Evolutionary conservation across 1,284 basidiomycete genomes (phyloP), one percentile per base, ranked within the genome.

Genomic region (Apiotrichum porosum): DNA sequence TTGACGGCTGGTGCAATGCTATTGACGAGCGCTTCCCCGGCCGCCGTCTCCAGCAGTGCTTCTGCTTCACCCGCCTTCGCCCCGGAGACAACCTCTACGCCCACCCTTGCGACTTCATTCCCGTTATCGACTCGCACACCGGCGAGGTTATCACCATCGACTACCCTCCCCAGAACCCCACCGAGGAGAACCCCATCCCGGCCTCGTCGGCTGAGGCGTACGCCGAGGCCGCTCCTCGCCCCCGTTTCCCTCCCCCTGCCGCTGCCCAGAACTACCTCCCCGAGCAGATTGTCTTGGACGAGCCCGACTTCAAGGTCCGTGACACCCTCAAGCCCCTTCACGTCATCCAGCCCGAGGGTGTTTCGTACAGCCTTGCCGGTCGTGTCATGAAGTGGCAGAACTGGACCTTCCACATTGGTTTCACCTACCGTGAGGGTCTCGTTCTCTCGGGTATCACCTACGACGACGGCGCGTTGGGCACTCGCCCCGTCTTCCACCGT

Each of bases 301-400:
- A 77, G 78, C 56, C 65, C 23, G 75, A 77, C 9, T 86, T 80
- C 73, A 82, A 82, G 59, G 49, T 62, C 33, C 80, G 90, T 14
- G 79, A 81, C 28, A 86, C 86, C 52, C 53, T 94, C 55, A 94
- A 91, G 72, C 90, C 91, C 4, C 75, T 95, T 36, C 85, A 90
- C 63, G 77, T 95, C 58, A 69, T 86, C 1, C 92, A 95, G 71
- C 92, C 92, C 3, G 86, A 95, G 56, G 91, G 92, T 37, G 90
- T 94, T 18, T 87, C 84, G 59, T 94, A 92, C 78, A 85, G 80
- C 71, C 79, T 94, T 68, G 78, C 83, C 36, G 91, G 90, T 0
- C 76, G 90, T 62, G 80, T 81, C 19, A 51, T 69, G 34, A 50
- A 43, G 18, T 68, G 65, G 66, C 60, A 68, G 44, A 64, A 66